These are phyloP conservation scores for Suillus brevipes DNA, from an alignment of 768 basidiomycete species.

Conservation along the genomic window DNA sequence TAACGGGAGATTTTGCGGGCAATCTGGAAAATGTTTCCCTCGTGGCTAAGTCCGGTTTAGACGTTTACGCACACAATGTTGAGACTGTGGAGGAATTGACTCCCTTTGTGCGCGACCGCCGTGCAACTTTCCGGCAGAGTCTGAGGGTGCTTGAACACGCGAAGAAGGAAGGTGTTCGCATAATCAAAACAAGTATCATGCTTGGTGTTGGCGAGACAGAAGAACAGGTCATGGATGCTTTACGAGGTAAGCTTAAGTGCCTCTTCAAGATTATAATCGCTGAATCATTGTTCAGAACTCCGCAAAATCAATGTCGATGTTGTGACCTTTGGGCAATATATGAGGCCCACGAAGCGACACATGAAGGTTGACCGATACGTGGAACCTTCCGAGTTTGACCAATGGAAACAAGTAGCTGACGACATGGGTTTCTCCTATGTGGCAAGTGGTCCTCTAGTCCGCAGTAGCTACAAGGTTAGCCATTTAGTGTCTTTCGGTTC, in stretches of 20 bases:
- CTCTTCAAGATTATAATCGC: not conserved
- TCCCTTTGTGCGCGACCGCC: constrained; percentile 91
- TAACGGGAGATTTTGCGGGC: constrained; percentile 94
- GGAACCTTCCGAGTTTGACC: constrained; percentile 87
- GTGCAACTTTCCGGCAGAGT: constrained; percentile 88
- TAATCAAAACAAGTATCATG: constrained; percentile 99
- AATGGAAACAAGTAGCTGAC: constrained; percentile 89
- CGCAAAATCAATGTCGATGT: constrained; percentile 90
- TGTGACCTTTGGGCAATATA: constrained; percentile 99
- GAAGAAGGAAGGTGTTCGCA: constrained; percentile 77
- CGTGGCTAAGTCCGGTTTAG: constrained; percentile 91
- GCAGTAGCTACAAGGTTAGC: constrained; percentile 94
- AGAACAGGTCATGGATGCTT: constrained; percentile 77
- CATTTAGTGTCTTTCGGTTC: not conserved
- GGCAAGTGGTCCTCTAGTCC: constrained; percentile 92
- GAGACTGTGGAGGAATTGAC: constrained; percentile 96
- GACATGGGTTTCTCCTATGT: constrained; percentile 96
- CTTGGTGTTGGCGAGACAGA: constrained; percentile 92
- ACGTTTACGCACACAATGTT: constrained; percentile 97
- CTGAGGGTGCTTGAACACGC: constrained; percentile 79
- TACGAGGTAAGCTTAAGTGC: constrained; percentile 60
- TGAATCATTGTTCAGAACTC: constrained; percentile 56
- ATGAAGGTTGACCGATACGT: constrained; percentile 99
- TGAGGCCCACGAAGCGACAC: constrained; percentile 98
- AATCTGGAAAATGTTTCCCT: constrained; percentile 68